Evolutionary conservation across 257 asterid species (phyloP), one percentile per base, ranked within the genome.

Genomic region (Scutellaria barbata): DNA sequence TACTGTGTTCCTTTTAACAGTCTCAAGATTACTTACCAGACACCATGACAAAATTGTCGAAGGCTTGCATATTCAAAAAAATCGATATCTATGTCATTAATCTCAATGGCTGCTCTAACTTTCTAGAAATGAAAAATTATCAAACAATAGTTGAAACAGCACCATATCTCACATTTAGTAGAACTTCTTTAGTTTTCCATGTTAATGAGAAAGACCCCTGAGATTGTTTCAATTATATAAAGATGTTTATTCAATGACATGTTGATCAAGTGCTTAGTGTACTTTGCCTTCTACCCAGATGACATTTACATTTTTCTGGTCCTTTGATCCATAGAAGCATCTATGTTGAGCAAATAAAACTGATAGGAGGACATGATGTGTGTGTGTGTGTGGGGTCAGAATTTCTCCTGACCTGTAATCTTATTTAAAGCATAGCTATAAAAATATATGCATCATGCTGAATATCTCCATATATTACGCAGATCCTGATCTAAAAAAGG

Each of bases 401-500:
- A 53, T 45, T 68, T 37, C 57, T 30, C 12, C 58, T 41, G 8
- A 62, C 53, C 5, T 57, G 48, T 54, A 69, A 0, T 63, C 66
- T 12, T 57, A 10, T 8, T 63, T 25, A 57, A 35, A 43, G 55
- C 51, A 14, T 61, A 17, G 13, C 62, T 68, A 62, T 55, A 64
- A 51, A 40, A 53, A 52, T 59, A 25, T 52, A 57, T 42, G 8
- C 55, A 58, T 53, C 25, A 45, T 57, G 20, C 56, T 51, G 60
- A 33, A 51, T 75, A 20, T 71, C 66, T 68, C 79, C 63, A 42
- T 76, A 67, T 77, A 30, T 72, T 59, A 14, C 71, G 51, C 83
- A 94, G 98, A 82, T 69, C 91, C 82, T 39, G 90, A 83, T 80
- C 82, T 94, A 60, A 91, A 88, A 79, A 91, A 76, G 78, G 96